Evolutionary conservation across 2,329 filamentous ascomycete genomes (phyloP).

Genomic region (Colletotrichum tamarilloi): DNA sequence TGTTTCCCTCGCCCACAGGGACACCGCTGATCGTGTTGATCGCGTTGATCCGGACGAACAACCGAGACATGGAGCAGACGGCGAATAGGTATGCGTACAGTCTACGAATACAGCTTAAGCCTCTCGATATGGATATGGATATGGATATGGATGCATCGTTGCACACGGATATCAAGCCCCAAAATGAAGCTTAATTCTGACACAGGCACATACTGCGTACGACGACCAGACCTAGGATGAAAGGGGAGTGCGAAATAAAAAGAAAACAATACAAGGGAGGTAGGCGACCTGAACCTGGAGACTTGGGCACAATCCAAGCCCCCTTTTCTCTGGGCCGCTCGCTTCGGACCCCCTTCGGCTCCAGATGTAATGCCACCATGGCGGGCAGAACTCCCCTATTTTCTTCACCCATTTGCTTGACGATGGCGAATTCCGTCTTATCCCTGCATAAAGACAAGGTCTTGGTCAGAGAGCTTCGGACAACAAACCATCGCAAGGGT

Average conservation of each 20-base stretch:
- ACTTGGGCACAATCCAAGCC: not conserved
- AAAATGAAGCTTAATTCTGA: not conserved
- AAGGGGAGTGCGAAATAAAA: not conserved
- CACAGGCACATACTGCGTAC: not conserved
- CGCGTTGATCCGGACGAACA: constrained; percentile 21
- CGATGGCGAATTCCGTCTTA: not conserved
- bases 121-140: no score
- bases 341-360: not conserved
- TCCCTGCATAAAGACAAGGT: constrained; percentile 12
- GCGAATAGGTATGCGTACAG: not conserved
- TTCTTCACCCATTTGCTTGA: not conserved
- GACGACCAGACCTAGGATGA: not conserved
- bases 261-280: not conserved
- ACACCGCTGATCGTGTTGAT: constrained; percentile 21
- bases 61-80: not conserved
- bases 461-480: not conserved
- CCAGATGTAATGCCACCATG: constrained; percentile 11
- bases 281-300: not conserved
- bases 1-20: constrained; percentile 4
- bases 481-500: not conserved
- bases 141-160: no score
- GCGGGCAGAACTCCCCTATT: not conserved
- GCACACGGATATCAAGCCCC: not conserved
- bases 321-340: constrained; percentile 1
- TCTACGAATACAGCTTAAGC: no score